Base-by-base conservation (phyloP, 805 yeast genomes). In the Grigorovia transvaalensis region DNA sequence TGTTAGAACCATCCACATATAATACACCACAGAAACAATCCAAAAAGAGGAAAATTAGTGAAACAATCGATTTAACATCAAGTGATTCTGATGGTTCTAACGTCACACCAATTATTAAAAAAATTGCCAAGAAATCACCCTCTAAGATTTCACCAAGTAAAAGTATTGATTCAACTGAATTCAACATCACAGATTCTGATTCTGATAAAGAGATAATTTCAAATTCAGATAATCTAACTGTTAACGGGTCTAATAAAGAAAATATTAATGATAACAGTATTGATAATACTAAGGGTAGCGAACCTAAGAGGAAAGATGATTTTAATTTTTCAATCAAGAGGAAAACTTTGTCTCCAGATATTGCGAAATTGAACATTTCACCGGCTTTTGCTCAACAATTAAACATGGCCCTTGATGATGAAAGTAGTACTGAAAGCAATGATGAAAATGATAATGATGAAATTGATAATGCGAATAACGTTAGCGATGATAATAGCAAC, bases 311-410 rank as follows among this genome's bases (percentile, higher is more conserved):
- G 23, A 47, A 47, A 23, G 40, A 41, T n/a, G 46, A 49, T n/a
- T 53, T 50, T 20, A 61, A 61, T 50, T 61, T 61, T 45, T 57
- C 62, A 9, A 51, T 55, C 46, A 58, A 59, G 19, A 38, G 17
- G 52, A 61, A 49, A 53, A 59, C 64, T 0, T 42, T 62, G 12
- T 55, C 70, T 1, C 70, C 73, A 9, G 69, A 66, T 54, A 53
- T 69, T 17, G 54, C 60, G 4, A 64, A 64, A 42, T 53, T 69
- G 47, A 70, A 64, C 15, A 65, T 68, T 9, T 65, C 70, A 18
- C 50, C 62, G 1, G 69, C 62, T 8, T 68, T 74, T 53, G 74
- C 75, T 1, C 60, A 72, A 27, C 68, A 68, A 41, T 58, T 73
- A 49, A 66, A 53, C 18, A 55, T 53, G n/a, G 60, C 62, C 0